phyloP scores from a whole-genome alignment of 148 eudicot species.

The Chenopodium quinoa region DNA sequence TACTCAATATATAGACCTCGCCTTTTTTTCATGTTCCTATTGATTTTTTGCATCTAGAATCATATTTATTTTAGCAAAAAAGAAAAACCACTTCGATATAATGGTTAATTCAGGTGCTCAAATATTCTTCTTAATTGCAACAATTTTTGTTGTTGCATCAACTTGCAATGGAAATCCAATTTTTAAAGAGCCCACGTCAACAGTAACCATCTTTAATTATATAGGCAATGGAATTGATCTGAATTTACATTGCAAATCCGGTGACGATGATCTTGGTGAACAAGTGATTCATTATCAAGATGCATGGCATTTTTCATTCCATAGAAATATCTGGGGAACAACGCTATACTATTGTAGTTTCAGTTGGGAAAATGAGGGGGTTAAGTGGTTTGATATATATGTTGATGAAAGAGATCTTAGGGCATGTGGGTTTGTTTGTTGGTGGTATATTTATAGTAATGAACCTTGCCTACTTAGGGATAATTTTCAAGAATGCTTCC shows the following conservation, averaged over 20 bases:
- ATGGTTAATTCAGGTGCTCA: background rate
- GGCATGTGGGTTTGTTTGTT: background rate
- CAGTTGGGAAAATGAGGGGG: background rate
- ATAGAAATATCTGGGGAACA: constrained; percentile 3
- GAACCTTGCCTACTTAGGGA: background rate
- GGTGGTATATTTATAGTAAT: background rate
- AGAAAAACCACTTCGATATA: too few relatives aligned
- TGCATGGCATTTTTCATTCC: background rate
- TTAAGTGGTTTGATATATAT: constrained; percentile 9
- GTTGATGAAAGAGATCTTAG: background rate
- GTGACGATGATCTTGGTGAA: background rate
- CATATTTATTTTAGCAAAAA: too few relatives aligned
- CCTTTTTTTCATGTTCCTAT: background rate
- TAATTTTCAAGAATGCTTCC: background rate
- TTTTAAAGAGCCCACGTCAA: background rate
- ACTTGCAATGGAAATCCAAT: background rate
- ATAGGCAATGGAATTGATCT: background rate
- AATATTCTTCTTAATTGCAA: background rate
- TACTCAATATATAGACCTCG: background rate
- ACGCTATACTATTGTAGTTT: background rate
- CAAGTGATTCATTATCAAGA: background rate
- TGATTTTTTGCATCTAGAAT: too few relatives aligned
- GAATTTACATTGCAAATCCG: background rate
- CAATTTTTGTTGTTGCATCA: background rate
- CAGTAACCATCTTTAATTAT: background rate